These are phyloP conservation scores for Glarea lozoyensis DNA, from an alignment of 495 filamentous ascomycete genomes.

Conservation along the genomic window DNA sequence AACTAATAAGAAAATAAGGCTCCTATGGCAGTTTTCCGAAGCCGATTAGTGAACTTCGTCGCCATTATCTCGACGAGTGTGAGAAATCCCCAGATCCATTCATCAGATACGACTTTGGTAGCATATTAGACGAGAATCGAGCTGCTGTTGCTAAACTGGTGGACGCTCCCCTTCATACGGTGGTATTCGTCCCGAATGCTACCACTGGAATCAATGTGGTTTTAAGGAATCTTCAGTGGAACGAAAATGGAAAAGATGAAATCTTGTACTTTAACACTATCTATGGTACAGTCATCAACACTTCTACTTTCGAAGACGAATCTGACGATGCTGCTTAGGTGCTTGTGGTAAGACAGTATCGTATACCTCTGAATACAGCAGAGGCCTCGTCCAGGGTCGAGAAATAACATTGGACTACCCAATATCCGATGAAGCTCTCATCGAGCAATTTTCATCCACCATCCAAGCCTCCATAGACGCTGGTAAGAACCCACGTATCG, in stretches of 20 bases:
- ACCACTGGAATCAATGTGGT: conserved; percentile 75
- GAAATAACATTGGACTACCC: conserved; percentile 45
- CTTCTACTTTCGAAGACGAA: not conserved
- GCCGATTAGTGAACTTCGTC: conserved; percentile 46
- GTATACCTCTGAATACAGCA: conserved; percentile 52
- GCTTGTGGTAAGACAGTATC: conserved; percentile 61
- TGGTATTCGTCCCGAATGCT: conserved; percentile 76
- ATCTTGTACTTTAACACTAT: conserved; percentile 50
- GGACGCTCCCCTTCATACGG: conserved; percentile 47
- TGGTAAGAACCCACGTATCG: conserved; percentile 44
- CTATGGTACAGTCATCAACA: not conserved
- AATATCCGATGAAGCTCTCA: conserved; percentile 46
- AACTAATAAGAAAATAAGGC: too few species aligned
- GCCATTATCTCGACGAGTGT: conserved; percentile 44
- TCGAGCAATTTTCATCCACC: conserved; percentile 38
- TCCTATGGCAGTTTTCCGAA: conserved; percentile 73
- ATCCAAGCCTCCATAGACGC: conserved; percentile 32
- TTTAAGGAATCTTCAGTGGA: conserved; percentile 57
- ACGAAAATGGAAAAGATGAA: conserved; percentile 41
- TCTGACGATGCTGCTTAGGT: conserved; percentile 34
- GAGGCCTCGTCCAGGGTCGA: conserved; percentile 27
- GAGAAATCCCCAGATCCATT: conserved; percentile 67
- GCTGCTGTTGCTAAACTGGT: conserved; percentile 53
- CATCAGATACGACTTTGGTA: conserved; percentile 52
- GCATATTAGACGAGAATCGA: conserved; percentile 54